Evolutionary conservation across 306 rosid species (phyloP).

Genomic region (Herpetospermum pedunculosum): DNA sequence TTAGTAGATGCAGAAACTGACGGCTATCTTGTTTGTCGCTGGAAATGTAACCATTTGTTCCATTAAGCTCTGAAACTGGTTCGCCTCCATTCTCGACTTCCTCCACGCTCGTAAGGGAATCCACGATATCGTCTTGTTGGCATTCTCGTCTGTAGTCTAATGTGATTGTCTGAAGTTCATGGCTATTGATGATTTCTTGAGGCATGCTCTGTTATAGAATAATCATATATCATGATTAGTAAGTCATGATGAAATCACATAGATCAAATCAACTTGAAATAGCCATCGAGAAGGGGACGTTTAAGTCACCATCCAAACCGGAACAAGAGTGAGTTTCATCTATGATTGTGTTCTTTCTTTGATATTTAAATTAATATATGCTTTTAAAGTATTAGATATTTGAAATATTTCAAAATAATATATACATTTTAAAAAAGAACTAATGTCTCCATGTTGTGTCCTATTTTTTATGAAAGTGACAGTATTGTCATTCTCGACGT

Average conservation of each 20-base stretch:
- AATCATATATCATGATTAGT: background rate
- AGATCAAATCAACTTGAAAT: background rate
- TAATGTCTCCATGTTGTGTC: background rate
- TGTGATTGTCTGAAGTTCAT: constrained; percentile 76
- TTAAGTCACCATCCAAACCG: background rate
- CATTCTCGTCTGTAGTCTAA: constrained; percentile 95
- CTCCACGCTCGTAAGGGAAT: constrained; percentile 69
- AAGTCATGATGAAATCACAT: background rate
- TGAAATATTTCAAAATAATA: no score
- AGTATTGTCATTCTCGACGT: no score
- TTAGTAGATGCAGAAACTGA: constrained; percentile 68
- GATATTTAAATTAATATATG: no score
- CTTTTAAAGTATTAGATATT: no score
- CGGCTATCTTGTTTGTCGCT: constrained; percentile 22
- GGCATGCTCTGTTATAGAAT: constrained; percentile 64
- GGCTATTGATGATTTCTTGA: constrained; percentile 73
- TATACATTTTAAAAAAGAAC: background rate
- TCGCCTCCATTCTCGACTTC: constrained; percentile 19
- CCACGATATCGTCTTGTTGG: constrained; percentile 64
- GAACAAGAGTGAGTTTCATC: background rate
- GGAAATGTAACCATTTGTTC: constrained; percentile 46
- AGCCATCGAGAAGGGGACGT: no score
- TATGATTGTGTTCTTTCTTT: no score
- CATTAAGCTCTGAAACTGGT: constrained; percentile 25
- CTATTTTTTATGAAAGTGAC: background rate